Conservation (phyloP, 192 early-diverging fungal genomes). For the Paraglomus occultum region DNA sequence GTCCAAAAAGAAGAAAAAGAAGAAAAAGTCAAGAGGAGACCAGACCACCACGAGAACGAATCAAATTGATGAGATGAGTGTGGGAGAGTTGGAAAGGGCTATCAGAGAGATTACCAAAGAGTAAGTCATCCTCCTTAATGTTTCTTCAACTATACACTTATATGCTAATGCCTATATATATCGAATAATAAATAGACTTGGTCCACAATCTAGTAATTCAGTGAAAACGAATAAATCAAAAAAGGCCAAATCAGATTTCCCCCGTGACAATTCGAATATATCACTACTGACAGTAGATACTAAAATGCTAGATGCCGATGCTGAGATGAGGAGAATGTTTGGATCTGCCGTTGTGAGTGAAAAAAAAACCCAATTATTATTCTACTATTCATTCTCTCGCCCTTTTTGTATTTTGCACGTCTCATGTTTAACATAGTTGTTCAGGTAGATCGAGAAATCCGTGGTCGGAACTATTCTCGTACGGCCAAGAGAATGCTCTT, state of each 20-base stretch:
- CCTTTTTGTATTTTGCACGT: not conserved
- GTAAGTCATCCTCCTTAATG: slow-evolving; percentile 37
- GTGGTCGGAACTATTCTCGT: slow-evolving; percentile 48
- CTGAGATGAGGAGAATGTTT: slow-evolving; percentile 89
- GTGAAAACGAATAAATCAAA: slow-evolving; percentile 14
- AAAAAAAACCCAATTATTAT: slow-evolving; percentile 2
- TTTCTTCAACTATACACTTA: not conserved
- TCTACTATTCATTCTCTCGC: not conserved
- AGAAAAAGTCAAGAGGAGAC: slow-evolving; percentile 44
- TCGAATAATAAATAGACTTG: slow-evolving; percentile 3
- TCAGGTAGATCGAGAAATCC: slow-evolving; percentile 45
- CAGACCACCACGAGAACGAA: slow-evolving; percentile 21
- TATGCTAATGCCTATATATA: not conserved
- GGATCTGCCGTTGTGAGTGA: slow-evolving; percentile 74
- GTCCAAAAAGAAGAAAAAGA: slow-evolving; percentile 50
- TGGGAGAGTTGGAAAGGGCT: slow-evolving; percentile 65
- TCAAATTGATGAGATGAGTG: slow-evolving; percentile 48
- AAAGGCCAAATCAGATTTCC: not conserved
- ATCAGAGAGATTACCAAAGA: slow-evolving; percentile 60
- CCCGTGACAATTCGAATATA: slow-evolving; percentile 27
- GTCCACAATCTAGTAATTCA: slow-evolving; percentile 11
- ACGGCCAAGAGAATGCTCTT: slow-evolving; percentile 55
- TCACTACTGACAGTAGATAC: slow-evolving; percentile 57
- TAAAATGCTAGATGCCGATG: slow-evolving; percentile 74
- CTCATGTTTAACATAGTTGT: not conserved